These are phyloP conservation scores for Pezicula carpinea DNA, from an alignment of 2,329 filamentous ascomycete species.

Conservation along the genomic window DNA sequence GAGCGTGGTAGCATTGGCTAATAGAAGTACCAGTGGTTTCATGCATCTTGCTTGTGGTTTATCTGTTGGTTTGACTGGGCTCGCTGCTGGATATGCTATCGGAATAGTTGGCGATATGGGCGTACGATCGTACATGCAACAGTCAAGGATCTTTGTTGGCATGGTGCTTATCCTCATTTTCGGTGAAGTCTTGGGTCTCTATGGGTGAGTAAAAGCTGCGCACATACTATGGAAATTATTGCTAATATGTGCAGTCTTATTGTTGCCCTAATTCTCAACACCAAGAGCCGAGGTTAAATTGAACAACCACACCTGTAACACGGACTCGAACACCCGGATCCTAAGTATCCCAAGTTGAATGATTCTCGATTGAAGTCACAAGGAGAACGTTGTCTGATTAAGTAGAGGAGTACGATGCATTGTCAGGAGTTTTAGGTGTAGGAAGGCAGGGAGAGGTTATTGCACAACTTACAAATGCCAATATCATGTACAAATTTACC, in stretches of 20 bases:
- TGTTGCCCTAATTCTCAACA: slow-evolving; percentile 89
- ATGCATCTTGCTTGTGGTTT: slow-evolving; percentile 90
- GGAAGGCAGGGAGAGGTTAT: slow-evolving; percentile 14
- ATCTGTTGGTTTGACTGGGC: slow-evolving; percentile 84
- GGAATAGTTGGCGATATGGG: slow-evolving; percentile 93
- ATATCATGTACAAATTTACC: slow-evolving; percentile 16
- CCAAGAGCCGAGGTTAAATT: slow-evolving; percentile 46
- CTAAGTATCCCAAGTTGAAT: neutral
- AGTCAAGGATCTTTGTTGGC: slow-evolving; percentile 93
- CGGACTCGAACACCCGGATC: neutral
- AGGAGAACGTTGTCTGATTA: slow-evolving; percentile 23
- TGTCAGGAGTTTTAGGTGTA: slow-evolving; percentile 27
- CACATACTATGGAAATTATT: neutral
- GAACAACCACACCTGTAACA: neutral
- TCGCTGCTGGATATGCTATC: slow-evolving; percentile 94
- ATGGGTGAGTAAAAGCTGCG: slow-evolving; percentile 66
- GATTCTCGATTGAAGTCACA: slow-evolving; percentile 1
- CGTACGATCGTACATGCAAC: slow-evolving; percentile 92
- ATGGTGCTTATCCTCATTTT: slow-evolving; percentile 99
- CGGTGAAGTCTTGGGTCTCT: slow-evolving; percentile 92
- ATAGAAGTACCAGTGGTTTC: slow-evolving; percentile 58
- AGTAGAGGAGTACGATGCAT: slow-evolving; percentile 19
- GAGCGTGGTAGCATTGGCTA: slow-evolving; percentile 6
- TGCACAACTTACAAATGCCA: slow-evolving; percentile 14
- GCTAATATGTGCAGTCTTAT: slow-evolving; percentile 60